Evolutionary conservation across 768 basidiomycete species (phyloP).

Genomic region (Hericium alpestre): DNA sequence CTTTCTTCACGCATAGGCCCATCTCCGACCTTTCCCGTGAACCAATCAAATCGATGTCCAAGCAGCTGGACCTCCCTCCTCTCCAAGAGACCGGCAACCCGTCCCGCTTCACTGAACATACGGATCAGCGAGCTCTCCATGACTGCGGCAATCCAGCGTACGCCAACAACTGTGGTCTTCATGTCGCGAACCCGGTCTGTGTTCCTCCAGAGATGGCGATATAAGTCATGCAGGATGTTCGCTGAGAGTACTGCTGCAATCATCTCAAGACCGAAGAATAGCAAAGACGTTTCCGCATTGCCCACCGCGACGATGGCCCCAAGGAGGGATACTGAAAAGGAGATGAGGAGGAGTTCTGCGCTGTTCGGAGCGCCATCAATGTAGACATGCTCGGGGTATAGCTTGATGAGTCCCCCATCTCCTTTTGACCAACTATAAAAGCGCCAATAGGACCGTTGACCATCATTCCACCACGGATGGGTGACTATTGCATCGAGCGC

Average conservation of each 20-base stretch:
- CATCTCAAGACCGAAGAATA: constrained; percentile 14
- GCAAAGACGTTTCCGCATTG: constrained; percentile 6
- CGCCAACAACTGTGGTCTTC: constrained; percentile 25
- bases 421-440: constrained; percentile 53
- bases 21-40: constrained; percentile 28
- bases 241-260: constrained; percentile 21
- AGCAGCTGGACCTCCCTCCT: constrained; percentile 29
- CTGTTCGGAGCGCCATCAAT: constrained; percentile 37
- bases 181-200: constrained; percentile 22
- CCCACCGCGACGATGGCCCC: constrained; percentile 14
- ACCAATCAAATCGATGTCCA: constrained; percentile 46
- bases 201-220: constrained; percentile 36
- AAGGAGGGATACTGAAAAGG: constrained; percentile 7
- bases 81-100: constrained; percentile 33
- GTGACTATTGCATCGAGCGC: constrained; percentile 40
- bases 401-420: constrained; percentile 38
- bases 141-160: constrained; percentile 32
- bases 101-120: constrained; percentile 40
- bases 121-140: constrained; percentile 41
- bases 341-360: constrained; percentile 32
- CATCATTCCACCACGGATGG: constrained; percentile 50
- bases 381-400: constrained; percentile 39
- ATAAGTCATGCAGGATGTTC: constrained; percentile 39
- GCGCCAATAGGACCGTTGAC: constrained; percentile 35
- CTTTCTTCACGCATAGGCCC: constrained; percentile 36